A percentile compares a stretch with the other conserved stretches of the same genome.
phyloP scores from a whole-genome alignment of 129 eudicot species.

The Artemisia tridentata region DNA sequence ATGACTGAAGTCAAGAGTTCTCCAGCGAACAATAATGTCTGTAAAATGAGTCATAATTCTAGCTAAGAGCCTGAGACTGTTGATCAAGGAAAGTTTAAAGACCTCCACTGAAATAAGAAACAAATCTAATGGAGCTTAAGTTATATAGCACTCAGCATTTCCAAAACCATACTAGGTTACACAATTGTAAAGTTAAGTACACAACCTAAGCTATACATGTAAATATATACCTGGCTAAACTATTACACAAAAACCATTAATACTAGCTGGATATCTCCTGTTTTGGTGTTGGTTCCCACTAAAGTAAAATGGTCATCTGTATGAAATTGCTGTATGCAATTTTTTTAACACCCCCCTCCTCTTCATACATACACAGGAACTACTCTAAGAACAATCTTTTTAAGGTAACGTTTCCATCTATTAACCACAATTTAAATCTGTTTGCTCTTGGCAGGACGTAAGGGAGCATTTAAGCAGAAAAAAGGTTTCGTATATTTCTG shows the following conservation, averaged over 20 bases:
- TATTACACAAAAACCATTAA: no score
- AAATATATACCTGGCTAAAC: not conserved
- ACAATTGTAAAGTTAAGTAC: no score
- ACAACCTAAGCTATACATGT: no score
- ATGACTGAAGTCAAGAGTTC: no score
- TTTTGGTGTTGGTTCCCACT: not conserved
- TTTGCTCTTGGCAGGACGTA: slow-evolving; percentile 50
- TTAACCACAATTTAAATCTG: not conserved
- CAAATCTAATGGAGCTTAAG: no score
- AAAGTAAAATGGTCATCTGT: not conserved
- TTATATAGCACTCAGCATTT: no score
- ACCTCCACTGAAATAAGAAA: no score
- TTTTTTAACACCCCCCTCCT: slow-evolving; percentile 7
- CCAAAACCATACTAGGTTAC: no score
- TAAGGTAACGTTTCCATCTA: not conserved
- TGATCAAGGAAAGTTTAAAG: no score
- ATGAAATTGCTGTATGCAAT: not conserved
- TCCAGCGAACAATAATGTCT: slow-evolving; percentile 57
- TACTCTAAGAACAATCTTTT: not conserved
- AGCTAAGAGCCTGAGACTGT: no score
- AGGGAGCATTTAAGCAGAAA: slow-evolving; percentile 48
- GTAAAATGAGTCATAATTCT: slow-evolving; percentile 30
- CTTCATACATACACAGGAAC: no score
- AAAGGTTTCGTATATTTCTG: slow-evolving; percentile 49
- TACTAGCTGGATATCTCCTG: no score